A percentile compares a stretch with the other conserved stretches of the same genome.
These are phyloP conservation scores for Nelumbo lutea DNA, from an alignment of 164 flowering plant genomes.

Conservation along the genomic window DNA sequence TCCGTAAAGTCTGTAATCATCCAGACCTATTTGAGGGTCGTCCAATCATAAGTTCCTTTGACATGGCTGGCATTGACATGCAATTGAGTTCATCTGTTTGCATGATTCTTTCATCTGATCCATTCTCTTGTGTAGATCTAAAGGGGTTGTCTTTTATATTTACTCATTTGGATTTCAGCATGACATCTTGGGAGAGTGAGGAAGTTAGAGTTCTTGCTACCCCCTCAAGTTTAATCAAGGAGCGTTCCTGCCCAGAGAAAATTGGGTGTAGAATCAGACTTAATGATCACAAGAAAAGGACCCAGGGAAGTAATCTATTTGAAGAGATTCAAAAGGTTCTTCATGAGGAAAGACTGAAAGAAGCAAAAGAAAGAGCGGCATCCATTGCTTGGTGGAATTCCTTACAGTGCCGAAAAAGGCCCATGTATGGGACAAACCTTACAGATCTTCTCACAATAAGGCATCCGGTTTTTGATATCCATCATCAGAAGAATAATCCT, in stretches of 20 bases:
- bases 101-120: constrained; percentile 44
- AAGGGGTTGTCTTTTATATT: constrained; percentile 62
- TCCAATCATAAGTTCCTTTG: constrained; percentile 94
- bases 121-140: constrained; percentile 62
- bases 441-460: constrained; percentile 57
- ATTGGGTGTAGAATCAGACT: constrained; percentile 13
- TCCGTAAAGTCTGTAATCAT: constrained; percentile 99
- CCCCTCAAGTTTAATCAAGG: constrained; percentile 55
- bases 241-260: constrained; percentile 19
- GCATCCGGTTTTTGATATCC: constrained; percentile 62
- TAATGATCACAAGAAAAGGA: constrained; percentile 22
- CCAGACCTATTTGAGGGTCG: constrained; percentile 99
- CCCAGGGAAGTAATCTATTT: constrained; percentile 62
- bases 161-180: constrained; percentile 74
- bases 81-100: constrained; percentile 76
- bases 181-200: constrained; percentile 93
- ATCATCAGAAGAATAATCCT: constrained; percentile 40
- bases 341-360: constrained; percentile 61
- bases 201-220: constrained; percentile 67
- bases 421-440: constrained; percentile 63
- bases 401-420: constrained; percentile 72
- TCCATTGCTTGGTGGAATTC: constrained; percentile 99
- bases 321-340: constrained; percentile 75
- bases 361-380: constrained; percentile 70
- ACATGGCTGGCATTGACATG: constrained; percentile 70